Conservation (phyloP, 2,329 filamentous ascomycete species). For the Alternaria angustiovoidea region DNA sequence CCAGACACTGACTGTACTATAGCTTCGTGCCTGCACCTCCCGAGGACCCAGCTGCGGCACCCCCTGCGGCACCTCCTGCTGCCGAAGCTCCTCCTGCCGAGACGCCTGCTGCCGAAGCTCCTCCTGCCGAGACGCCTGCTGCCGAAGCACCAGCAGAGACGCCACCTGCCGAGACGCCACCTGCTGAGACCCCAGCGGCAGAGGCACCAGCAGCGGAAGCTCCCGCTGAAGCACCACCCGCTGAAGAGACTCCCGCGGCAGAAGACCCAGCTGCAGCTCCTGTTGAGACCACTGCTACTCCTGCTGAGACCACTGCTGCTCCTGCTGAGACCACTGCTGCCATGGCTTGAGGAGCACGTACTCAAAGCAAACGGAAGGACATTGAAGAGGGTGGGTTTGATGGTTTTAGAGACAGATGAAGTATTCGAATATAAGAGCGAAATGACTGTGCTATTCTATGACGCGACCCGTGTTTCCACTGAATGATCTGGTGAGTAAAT, state of each 20-base stretch:
- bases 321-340: neutral
- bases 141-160: neutral
- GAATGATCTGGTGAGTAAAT: neutral
- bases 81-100: slow-evolving; percentile 3
- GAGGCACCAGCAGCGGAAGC: neutral
- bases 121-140: neutral
- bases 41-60: slow-evolving; percentile 24
- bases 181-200: neutral
- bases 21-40: slow-evolving; percentile 36
- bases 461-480: too few species aligned
- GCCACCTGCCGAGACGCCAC: slow-evolving; percentile 3
- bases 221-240: neutral
- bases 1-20: neutral
- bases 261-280: neutral
- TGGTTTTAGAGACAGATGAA: neutral
- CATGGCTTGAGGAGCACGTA: neutral
- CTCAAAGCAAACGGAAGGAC: neutral
- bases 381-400: neutral
- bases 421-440: neutral
- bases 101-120: slow-evolving; percentile 8
- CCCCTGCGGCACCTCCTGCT: slow-evolving; percentile 11
- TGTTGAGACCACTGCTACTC: neutral
- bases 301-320: neutral
- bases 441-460: neutral
- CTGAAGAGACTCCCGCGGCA: neutral